phyloP scores from a whole-genome alignment of 2,329 filamentous ascomycete species.

The Tolypocladium pustulatum region DNA sequence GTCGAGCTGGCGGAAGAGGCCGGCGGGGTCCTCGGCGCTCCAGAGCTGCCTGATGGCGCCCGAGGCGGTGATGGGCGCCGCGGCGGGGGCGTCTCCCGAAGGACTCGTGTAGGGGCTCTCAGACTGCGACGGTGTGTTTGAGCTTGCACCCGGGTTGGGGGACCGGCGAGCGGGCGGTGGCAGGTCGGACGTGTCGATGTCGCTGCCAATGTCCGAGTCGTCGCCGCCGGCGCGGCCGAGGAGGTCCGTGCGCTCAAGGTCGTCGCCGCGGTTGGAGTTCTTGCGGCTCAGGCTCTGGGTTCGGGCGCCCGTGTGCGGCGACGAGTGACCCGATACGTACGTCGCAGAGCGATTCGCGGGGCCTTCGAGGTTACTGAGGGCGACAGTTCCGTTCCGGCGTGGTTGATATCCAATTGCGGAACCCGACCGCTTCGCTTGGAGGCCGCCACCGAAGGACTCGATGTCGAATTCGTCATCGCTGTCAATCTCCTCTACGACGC shows the following conservation, averaged over 20 bases:
- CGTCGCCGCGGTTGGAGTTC: conserved; percentile 29
- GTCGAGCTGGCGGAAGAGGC: conserved; percentile 83
- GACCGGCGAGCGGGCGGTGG: conserved; percentile 46
- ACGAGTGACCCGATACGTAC: conserved; percentile 44
- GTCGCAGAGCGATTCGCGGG: conserved; percentile 23
- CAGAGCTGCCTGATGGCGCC: conserved; percentile 74
- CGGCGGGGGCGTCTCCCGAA: conserved; percentile 15
- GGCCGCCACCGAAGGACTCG: conserved; percentile 59
- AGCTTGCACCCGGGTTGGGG: conserved; percentile 20
- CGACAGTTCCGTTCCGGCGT: conserved; percentile 50
- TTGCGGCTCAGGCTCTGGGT: conserved; percentile 43
- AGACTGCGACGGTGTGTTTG: conserved; percentile 12
- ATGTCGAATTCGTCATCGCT: conserved; percentile 99
- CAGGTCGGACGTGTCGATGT: conserved; percentile 57
- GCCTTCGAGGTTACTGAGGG: conserved; percentile 40
- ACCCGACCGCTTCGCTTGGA: conserved; percentile 73
- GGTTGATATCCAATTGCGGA: conserved; percentile 69
- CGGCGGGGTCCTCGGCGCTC: conserved; percentile 77
- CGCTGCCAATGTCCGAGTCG: conserved; percentile 51
- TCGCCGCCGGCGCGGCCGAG: conserved; percentile 37
- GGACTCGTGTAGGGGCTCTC: conserved; percentile 20
- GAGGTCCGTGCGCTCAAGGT: conserved; percentile 46
- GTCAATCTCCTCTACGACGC: conserved; percentile 92
- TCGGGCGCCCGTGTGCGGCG: conserved; percentile 32
- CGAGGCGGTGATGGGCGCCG: conserved; percentile 53